Evolutionary conservation across 163 green algal genomes (phyloP).

Genomic region (Chlorella variabilis): DNA sequence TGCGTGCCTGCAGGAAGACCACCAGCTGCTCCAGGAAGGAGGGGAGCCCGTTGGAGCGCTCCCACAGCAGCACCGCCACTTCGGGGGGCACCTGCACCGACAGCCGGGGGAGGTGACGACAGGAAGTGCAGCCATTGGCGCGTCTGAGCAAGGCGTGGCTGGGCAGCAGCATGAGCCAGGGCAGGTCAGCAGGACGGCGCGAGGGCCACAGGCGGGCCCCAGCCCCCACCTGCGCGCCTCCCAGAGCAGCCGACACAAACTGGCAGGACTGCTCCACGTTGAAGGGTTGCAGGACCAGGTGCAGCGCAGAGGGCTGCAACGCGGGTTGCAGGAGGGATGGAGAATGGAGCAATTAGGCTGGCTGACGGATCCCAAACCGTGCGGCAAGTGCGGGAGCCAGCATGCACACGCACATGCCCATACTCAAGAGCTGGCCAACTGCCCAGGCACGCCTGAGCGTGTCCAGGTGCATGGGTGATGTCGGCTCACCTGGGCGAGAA

Average conservation of each 20-base stretch:
- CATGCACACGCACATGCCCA: no score
- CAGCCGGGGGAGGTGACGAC: no score
- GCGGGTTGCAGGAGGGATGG: not conserved
- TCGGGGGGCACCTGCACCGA: conserved; percentile 31
- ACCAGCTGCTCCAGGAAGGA: conserved; percentile 75
- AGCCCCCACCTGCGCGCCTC: conserved; percentile 34
- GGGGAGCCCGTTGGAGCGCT: conserved; percentile 77
- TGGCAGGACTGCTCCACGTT: conserved; percentile 58
- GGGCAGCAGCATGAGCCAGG: no score
- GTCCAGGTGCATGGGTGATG: no score
- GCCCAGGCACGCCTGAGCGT: no score
- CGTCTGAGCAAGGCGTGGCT: no score
- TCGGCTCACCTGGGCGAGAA: conserved; percentile 40
- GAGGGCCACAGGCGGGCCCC: no score
- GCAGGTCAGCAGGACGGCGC: no score
- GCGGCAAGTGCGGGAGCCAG: no score
- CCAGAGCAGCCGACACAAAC: conserved; percentile 45
- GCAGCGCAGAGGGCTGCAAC: conserved; percentile 49
- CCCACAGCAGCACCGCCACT: conserved; percentile 66
- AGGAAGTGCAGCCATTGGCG: no score
- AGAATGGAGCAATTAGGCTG: not conserved
- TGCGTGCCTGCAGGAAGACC: conserved; percentile 33
- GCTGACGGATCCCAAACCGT: no score
- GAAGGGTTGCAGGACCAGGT: conserved; percentile 68
- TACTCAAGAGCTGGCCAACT: no score